These are phyloP conservation scores for Neocatenulostroma microsporum DNA, from an alignment of 2,329 filamentous ascomycete species.

Conservation along the genomic window DNA sequence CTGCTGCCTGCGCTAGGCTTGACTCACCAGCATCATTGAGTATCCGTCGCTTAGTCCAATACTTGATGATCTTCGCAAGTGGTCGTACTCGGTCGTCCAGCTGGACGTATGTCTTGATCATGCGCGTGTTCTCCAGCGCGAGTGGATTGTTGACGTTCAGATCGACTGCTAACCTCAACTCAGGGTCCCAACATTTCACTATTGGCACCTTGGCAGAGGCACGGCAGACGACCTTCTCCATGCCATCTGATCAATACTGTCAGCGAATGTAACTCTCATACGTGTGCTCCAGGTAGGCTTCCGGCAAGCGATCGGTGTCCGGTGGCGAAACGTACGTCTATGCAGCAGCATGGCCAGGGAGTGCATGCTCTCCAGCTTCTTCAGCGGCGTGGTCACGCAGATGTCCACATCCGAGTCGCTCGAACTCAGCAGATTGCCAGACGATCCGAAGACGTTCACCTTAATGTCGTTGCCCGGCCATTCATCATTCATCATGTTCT, in stretches of 20 bases:
- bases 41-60: slow-evolving; percentile 90
- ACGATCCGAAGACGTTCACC: slow-evolving; percentile 95
- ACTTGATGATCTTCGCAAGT: slow-evolving; percentile 92
- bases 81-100: slow-evolving; percentile 85
- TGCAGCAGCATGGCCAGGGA: slow-evolving; percentile 79
- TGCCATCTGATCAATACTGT: slow-evolving; percentile 60
- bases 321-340: slow-evolving; percentile 56
- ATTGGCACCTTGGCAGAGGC: slow-evolving; percentile 94
- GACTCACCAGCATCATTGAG: slow-evolving; percentile 89
- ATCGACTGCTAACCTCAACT: slow-evolving; percentile 80
- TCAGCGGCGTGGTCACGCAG: slow-evolving; percentile 89
- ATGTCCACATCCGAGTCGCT: slow-evolving; percentile 98
- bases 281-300: not conserved
- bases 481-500: slow-evolving; percentile 77
- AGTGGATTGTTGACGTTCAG: slow-evolving; percentile 99
- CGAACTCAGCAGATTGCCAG: slow-evolving; percentile 87
- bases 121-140: slow-evolving; percentile 89
- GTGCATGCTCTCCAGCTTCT: slow-evolving; percentile 81
- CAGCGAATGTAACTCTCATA: slow-evolving; percentile 11
- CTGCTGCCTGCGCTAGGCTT: no score
- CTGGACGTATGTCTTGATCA: slow-evolving; percentile 96
- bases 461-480: slow-evolving; percentile 88
- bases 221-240: slow-evolving; percentile 94
- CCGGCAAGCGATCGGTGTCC: not conserved
- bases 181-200: slow-evolving; percentile 97